Conservation (phyloP, 148 eudicot genomes). For the Rhododendron henanense region DNA sequence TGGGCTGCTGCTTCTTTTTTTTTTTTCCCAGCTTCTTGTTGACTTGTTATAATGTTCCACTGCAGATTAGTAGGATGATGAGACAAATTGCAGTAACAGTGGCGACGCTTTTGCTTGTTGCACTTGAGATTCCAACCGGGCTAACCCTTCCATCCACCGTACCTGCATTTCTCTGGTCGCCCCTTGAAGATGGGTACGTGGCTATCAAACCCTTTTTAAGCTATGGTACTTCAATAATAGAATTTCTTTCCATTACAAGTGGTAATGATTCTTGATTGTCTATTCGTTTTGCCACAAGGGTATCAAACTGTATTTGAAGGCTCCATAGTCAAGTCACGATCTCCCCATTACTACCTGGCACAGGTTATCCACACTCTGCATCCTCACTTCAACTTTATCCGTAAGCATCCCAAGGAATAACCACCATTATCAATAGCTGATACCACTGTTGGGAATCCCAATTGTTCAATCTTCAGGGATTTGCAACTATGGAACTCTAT, state of each 20-base stretch:
- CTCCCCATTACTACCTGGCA: not conserved
- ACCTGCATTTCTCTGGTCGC: slow-evolving; percentile 79
- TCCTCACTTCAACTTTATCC: not conserved
- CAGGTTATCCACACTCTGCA: not conserved
- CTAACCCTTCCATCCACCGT: slow-evolving; percentile 37
- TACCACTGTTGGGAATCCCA: not conserved
- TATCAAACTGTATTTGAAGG: not conserved
- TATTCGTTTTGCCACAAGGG: not conserved
- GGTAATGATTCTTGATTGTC: not conserved
- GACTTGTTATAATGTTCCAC: not conserved
- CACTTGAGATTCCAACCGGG: slow-evolving; percentile 28
- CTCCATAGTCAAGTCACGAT: not conserved
- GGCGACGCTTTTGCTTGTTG: slow-evolving; percentile 30
- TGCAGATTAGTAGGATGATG: slow-evolving; percentile 33
- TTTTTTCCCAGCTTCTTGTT: not conserved
- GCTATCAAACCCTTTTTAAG: not conserved
- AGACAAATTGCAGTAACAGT: slow-evolving; percentile 22
- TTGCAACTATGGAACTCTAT: not conserved
- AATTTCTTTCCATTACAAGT: not conserved
- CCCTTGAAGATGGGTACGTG: slow-evolving; percentile 54
- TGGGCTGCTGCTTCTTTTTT: too few species aligned
- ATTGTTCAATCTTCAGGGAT: not conserved
- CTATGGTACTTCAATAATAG: not conserved
- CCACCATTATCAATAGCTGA: not conserved
- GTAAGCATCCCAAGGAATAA: not conserved